Base-by-base conservation (phyloP, 1,284 basidiomycete genomes). In the Tetrapyrgos nigripes region DNA sequence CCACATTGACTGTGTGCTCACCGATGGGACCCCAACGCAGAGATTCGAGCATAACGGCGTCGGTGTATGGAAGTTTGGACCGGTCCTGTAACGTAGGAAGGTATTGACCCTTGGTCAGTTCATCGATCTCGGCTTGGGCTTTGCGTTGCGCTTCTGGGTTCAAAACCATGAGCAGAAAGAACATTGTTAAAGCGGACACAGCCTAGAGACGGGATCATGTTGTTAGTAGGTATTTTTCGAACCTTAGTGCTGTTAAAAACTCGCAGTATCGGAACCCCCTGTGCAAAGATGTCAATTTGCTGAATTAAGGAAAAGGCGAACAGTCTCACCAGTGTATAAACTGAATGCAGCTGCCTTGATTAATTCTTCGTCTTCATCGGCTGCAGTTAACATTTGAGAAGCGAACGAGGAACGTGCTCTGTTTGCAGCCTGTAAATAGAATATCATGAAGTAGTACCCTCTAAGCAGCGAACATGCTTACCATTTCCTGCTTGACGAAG, bases 401-500 rank as follows among this genome's bases (percentile, higher is more conserved):
- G 37, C 19, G 19, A 40, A 40, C 17, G 37, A 40, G 13, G 37
- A 9, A 9, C 37, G 37, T 9, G 37, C 37, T 40, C 17, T 40
- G 13, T n/a, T n/a, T 5, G 37, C 37, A n/a, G 37, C 37, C 37
- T 40, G 37, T 17, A 40, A 4, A 40, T 5, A n/a, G 37, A 40
- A 9, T n/a, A 17, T 9, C n/a, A n/a, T 9, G 37, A 40, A 40
- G 4, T 4, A n/a, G 4, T 5, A 40, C 17, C 6, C 37, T 8
- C 8, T 40, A n/a, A n/a, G n/a, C n/a, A n/a, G n/a, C n/a, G n/a
- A n/a, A n/a, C n/a, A 17, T 40, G 24, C 47, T 28, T 40, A 56
- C 54, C 54, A 56, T 56, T 28, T 47, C 54, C 4, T 50, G 26
- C 26, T 56, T 56, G 14, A 50, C 43, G 6, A n/a, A 23, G 8